Conservation (phyloP, 2,329 filamentous ascomycete genomes). For the Didymella exigua region DNA sequence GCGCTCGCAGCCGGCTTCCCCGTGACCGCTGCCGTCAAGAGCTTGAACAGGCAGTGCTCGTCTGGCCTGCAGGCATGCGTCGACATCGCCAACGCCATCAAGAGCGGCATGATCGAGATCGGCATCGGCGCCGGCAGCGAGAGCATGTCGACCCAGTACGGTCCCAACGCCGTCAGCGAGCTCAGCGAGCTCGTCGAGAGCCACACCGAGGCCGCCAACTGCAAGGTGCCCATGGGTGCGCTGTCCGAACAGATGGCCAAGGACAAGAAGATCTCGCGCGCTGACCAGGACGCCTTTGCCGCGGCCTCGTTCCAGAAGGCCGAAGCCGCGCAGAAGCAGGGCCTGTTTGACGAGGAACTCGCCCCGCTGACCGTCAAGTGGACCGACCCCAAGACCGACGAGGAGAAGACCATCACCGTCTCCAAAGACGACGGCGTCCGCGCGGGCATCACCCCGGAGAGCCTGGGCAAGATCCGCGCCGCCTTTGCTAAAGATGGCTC, state of each 20-base stretch:
- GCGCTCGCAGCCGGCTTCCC: slow-evolving; percentile 90
- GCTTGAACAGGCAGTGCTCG: slow-evolving; percentile 92
- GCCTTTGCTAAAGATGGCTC: slow-evolving; percentile 90
- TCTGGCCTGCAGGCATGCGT: slow-evolving; percentile 90
- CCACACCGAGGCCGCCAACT: slow-evolving; percentile 84
- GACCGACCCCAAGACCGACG: slow-evolving; percentile 87
- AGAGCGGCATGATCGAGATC: slow-evolving; percentile 89
- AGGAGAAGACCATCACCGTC: slow-evolving; percentile 83
- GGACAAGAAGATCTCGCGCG: slow-evolving; percentile 73
- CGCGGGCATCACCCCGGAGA: slow-evolving; percentile 82
- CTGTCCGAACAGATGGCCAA: slow-evolving; percentile 95
- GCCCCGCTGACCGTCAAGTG: slow-evolving; percentile 83
- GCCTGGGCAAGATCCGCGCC: slow-evolving; percentile 85
- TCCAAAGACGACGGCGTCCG: slow-evolving; percentile 86
- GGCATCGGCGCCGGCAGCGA: slow-evolving; percentile 94
- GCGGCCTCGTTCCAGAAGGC: slow-evolving; percentile 94
- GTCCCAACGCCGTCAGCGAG: slow-evolving; percentile 84
- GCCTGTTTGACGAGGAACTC: slow-evolving; percentile 94
- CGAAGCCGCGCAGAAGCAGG: slow-evolving; percentile 77
- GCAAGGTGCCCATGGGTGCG: slow-evolving; percentile 96
- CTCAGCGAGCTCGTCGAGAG: slow-evolving; percentile 88
- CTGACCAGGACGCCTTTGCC: slow-evolving; percentile 87
- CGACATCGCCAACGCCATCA: slow-evolving; percentile 93
- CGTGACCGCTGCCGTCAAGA: slow-evolving; percentile 80
- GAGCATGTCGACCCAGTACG: slow-evolving; percentile 94